Evolutionary conservation across 23 red algal species (phyloP).

Genomic region (Agarophyton chilense): DNA sequence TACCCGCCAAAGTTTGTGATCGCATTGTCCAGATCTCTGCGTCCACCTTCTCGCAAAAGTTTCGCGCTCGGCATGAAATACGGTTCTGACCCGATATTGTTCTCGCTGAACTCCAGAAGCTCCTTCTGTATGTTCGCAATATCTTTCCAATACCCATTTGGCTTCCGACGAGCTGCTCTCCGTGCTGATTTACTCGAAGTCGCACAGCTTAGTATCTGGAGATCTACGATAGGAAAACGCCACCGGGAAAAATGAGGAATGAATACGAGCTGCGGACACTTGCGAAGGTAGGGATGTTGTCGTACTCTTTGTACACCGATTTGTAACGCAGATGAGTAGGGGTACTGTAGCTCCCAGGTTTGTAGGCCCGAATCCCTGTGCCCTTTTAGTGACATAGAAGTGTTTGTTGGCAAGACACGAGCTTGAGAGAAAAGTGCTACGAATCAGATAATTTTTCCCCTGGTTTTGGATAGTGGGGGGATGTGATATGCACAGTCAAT

Average conservation of each 20-base stretch:
- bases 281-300: not conserved
- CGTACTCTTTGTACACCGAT: too few species aligned
- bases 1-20: conserved; percentile 72
- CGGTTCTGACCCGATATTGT: not conserved
- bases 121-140: conserved; percentile 21
- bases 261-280: not conserved
- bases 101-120: not conserved
- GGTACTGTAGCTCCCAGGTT: too few species aligned
- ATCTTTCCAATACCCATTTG: conserved; percentile 17
- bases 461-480: too few species aligned
- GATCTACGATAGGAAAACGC: not conserved
- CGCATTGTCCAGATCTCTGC: conserved; percentile 59
- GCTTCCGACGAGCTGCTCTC: not conserved
- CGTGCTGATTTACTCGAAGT: not conserved
- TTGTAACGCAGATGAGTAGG: too few species aligned
- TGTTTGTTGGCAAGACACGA: too few species aligned
- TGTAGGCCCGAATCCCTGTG: too few species aligned
- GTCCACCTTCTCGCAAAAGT: conserved; percentile 15
- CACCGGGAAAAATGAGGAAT: not conserved
- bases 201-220: not conserved
- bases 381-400: too few species aligned
- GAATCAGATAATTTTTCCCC: too few species aligned
- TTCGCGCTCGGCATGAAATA: conserved; percentile 62
- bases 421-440: too few species aligned
- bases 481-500: too few species aligned